A percentile compares a stretch with the other conserved stretches of the same genome.
These are phyloP conservation scores for Talaromyces atroroseus DNA, from an alignment of 2,329 filamentous ascomycete species.

Conservation along the genomic window DNA sequence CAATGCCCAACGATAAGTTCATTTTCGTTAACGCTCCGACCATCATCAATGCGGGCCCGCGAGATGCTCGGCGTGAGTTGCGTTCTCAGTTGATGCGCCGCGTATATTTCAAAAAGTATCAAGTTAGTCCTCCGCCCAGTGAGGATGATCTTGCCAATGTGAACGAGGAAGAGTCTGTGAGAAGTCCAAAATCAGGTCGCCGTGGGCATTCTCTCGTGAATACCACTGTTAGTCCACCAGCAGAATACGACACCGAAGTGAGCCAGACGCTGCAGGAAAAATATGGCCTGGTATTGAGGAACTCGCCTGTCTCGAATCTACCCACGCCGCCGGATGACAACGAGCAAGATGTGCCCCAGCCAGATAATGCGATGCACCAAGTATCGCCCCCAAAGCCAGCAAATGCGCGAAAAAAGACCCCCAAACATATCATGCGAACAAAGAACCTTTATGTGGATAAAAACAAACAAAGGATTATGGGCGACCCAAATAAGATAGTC, in stretches of 20 bases:
- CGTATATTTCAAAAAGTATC: slow-evolving; percentile 12
- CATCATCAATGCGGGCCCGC: slow-evolving; percentile 13
- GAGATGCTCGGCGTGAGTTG: slow-evolving; percentile 13
- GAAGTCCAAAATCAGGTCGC: slow-evolving; percentile 1
- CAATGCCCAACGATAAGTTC: slow-evolving; percentile 11
- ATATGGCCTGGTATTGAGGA: background rate
- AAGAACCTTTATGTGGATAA: background rate
- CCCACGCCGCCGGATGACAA: slow-evolving; percentile 1
- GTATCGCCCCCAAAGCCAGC: background rate
- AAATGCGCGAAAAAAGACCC: background rate
- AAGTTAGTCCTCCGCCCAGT: background rate
- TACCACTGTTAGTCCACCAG: background rate
- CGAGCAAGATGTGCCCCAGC: background rate
- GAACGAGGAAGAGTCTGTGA: background rate
- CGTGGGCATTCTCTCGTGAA: background rate
- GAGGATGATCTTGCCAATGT: background rate
- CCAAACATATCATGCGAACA: background rate
- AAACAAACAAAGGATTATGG: background rate
- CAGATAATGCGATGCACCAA: background rate
- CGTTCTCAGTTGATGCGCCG: slow-evolving; percentile 16
- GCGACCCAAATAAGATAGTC: slow-evolving; percentile 1
- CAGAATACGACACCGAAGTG: background rate
- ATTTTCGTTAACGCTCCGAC: slow-evolving; percentile 15
- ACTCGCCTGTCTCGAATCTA: background rate
- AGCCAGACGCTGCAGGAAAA: background rate